Base-by-base conservation (phyloP, 805 yeast species). In the Saccharomyces cerevisiae region DNA sequence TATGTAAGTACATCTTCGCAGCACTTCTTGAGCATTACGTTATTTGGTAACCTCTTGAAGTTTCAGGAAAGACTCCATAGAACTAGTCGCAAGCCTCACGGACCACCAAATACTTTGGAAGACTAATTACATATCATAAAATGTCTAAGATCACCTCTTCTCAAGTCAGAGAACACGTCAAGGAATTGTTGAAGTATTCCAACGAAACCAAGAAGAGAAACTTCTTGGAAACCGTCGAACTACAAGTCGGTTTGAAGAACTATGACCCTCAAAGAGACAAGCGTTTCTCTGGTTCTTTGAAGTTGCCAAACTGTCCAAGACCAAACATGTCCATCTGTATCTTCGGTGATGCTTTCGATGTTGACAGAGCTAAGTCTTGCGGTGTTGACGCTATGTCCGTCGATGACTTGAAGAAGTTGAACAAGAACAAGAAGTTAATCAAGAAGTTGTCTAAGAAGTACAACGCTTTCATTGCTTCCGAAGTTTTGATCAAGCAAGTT, bases 241-340 rank as follows among this genome's bases (percentile, higher is more conserved):
- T 94, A 76, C 99, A 94, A 83, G 96, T 94, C 75, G 99, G 99
- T 79, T 85, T 94, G 72, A 94, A 94, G 91, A 94, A 94, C 96
- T 94, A 94, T 81, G 99, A 94, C 79, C 98, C 99, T 76, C 99
- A 94, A 84, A 91, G 99, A 89, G 99, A 94, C 82, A 94, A 94
- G 91, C 98, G 99, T 90, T 94, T 94, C 97, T 92, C 98, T 77
- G 99, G 99, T 82, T 75, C 98, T 75, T 85, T 94, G 81, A 94
- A 85, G 82, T 84, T 94, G 72, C 99, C 99, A 75, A 85, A 84
- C 75, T 96, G 95, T 68, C 99, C 99, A 83, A 95, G 99, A 85
- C 99, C 99, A 82, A 94, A 94, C 96, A 89, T 94, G 98, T 88
- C 98, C 80, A 79, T 94, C 83, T 94, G 99, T 82, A 90, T 94